These are phyloP conservation scores for Citrus sp. DNA, from an alignment of 345 rosid species.

Conservation along the genomic window DNA sequence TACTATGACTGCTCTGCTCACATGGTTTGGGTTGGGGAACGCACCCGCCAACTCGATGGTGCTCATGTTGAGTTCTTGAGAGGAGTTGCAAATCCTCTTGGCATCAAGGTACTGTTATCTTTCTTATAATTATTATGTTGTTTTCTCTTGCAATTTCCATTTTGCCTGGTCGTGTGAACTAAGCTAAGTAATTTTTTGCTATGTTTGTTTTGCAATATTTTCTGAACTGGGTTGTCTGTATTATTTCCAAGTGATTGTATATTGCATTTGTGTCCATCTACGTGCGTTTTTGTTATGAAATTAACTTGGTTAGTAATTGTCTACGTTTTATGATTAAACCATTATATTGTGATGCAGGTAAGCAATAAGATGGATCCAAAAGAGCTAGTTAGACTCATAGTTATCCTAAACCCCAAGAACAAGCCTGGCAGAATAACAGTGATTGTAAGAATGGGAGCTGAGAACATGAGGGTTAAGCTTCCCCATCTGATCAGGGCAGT, in stretches of 20 bases:
- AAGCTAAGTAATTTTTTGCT: not conserved
- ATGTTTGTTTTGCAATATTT: not conserved
- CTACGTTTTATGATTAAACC: not conserved
- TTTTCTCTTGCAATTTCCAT: not conserved
- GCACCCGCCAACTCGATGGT: conserved; percentile 43
- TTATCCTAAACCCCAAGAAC: conserved; percentile 34
- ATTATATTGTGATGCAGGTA: conserved; percentile 19
- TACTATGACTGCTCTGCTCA: conserved; percentile 43
- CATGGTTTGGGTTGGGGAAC: conserved; percentile 45
- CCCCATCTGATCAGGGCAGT: conserved; percentile 35
- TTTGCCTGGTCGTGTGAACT: not conserved
- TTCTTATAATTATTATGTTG: not conserved
- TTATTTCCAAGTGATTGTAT: not conserved
- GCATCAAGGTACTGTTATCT: conserved; percentile 27
- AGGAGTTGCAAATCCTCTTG: conserved; percentile 41
- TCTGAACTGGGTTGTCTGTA: not conserved
- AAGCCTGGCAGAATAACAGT: conserved; percentile 39
- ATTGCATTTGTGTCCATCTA: not conserved
- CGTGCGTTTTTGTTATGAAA: not conserved
- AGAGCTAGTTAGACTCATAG: conserved; percentile 36
- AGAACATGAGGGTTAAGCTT: conserved; percentile 38
- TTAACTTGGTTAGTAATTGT: not conserved
- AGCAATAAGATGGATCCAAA: conserved; percentile 42
- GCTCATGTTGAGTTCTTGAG: conserved; percentile 42
- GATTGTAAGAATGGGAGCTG: conserved; percentile 41